Conservation (phyloP, 768 basidiomycete genomes). For the Candolleomyces eurysporus region DNA sequence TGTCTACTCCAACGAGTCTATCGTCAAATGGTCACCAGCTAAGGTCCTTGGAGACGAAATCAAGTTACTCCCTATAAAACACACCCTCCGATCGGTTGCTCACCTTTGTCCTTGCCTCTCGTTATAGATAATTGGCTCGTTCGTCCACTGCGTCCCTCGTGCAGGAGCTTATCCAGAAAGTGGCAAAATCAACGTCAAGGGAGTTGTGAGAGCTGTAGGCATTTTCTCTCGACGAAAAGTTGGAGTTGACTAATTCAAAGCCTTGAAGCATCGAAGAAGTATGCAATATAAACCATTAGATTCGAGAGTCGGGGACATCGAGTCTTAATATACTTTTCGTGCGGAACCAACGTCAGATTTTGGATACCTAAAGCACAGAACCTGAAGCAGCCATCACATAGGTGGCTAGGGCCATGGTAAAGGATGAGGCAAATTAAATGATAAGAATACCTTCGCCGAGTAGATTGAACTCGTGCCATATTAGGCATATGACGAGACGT, state of each 20-base stretch:
- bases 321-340: not conserved
- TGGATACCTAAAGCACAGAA: not conserved
- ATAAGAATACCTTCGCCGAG: not conserved
- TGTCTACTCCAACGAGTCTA: conserved; percentile 84
- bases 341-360: not conserved
- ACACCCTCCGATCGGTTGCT: not conserved
- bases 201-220: not conserved
- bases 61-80: conserved; percentile 24
- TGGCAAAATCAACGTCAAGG: conserved; percentile 70
- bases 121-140: conserved; percentile 81
- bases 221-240: conserved; percentile 26
- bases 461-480: not conserved
- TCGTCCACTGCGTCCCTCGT: conserved; percentile 88
- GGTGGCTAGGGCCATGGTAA: conserved; percentile 12
- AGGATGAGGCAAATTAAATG: not conserved
- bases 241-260: conserved; percentile 56
- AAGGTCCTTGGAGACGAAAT: conserved; percentile 77
- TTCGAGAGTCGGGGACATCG: not conserved
- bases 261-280: conserved; percentile 30
- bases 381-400: not conserved
- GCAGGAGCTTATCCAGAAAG: conserved; percentile 87
- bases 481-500: not conserved
- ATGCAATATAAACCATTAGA: not conserved
- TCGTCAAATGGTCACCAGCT: conserved; percentile 82
- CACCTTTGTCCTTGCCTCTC: not conserved